A percentile compares a stretch with the other conserved stretches of the same genome.
Evolutionary conservation across 805 yeast species (phyloP).

Genomic region (Pichia occidentalis): DNA sequence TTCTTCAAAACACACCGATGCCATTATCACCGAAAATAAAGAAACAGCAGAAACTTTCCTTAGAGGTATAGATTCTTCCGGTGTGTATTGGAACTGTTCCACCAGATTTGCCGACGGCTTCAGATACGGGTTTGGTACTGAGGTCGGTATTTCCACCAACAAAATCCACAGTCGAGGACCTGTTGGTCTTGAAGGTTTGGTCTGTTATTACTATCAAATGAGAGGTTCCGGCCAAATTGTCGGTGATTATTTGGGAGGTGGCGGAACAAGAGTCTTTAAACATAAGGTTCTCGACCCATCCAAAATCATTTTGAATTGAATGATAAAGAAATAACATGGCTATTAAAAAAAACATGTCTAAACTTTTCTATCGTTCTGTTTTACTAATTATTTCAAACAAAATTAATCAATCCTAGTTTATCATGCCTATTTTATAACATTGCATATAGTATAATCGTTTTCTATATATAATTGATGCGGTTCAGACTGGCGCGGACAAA

Average conservation of each 20-base stretch:
- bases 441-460: too few relatives aligned
- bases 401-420: too few relatives aligned
- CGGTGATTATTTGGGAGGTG: constrained; percentile 87
- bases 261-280: constrained; percentile 72
- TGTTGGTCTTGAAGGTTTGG: constrained; percentile 94
- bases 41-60: constrained; percentile 68
- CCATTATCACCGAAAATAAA: constrained; percentile 74
- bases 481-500: too few relatives aligned
- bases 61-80: constrained; percentile 87
- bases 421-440: too few relatives aligned
- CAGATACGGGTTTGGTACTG: constrained; percentile 97
- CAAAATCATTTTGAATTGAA: constrained; percentile 18
- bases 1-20: constrained; percentile 95
- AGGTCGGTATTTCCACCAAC: constrained; percentile 95
- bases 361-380: too few relatives aligned
- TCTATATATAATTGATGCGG: too few relatives aligned
- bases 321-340: not conserved
- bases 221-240: constrained; percentile 92
- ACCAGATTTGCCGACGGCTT: constrained; percentile 98
- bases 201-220: constrained; percentile 89
- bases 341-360: constrained; percentile 3
- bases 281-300: constrained; percentile 55
- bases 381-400: too few relatives aligned
- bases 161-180: constrained; percentile 99
- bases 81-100: constrained; percentile 96